Percentiles rank a stretch among this genome's conserved stretches.
Evolutionary conservation across 2,329 filamentous ascomycete genomes (phyloP).

Genomic region (Aaosphaeria pasadenensis): DNA sequence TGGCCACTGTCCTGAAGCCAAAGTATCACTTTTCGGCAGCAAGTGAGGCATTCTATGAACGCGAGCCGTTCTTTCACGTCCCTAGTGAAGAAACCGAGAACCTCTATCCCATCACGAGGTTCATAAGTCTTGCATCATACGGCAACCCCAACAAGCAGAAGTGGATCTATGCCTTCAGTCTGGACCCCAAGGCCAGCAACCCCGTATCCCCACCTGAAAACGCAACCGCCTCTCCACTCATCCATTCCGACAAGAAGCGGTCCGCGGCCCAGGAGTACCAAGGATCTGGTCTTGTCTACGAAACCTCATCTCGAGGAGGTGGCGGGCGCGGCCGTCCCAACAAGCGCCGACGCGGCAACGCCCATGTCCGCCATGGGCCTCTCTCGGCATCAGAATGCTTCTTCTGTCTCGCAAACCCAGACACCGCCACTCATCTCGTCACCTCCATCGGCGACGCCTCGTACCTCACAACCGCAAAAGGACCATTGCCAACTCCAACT

Average conservation of each 20-base stretch:
- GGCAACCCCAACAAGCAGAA: constrained; percentile 77
- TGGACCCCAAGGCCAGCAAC: constrained; percentile 62
- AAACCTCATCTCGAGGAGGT: constrained; percentile 34
- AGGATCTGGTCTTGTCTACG: constrained; percentile 36
- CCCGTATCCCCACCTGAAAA: constrained; percentile 63
- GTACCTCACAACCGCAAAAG: constrained; percentile 90
- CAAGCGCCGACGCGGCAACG: constrained; percentile 37
- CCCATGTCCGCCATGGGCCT: constrained; percentile 21
- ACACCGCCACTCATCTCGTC: constrained; percentile 81
- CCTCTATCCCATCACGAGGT: constrained; percentile 69
- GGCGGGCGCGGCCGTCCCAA: constrained; percentile 16
- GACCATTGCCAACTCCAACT: constrained; percentile 69
- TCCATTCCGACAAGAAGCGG: constrained; percentile 58
- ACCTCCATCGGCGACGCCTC: constrained; percentile 82
- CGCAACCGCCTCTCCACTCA: constrained; percentile 73
- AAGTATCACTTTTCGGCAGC: constrained; percentile 84
- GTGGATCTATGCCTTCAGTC: constrained; percentile 66
- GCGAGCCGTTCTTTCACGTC: constrained; percentile 83
- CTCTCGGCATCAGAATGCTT: constrained; percentile 73
- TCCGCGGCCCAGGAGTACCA: constrained; percentile 31
- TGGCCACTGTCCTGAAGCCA: constrained; percentile 79
- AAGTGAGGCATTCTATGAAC: constrained; percentile 73
- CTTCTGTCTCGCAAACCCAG: constrained; percentile 90
- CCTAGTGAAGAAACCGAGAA: constrained; percentile 50
- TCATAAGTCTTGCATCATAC: constrained; percentile 81